A percentile compares a stretch with the other conserved stretches of the same genome.
These are phyloP conservation scores for Trifolium pratense DNA, from an alignment of 306 rosid species.

Conservation along the genomic window DNA sequence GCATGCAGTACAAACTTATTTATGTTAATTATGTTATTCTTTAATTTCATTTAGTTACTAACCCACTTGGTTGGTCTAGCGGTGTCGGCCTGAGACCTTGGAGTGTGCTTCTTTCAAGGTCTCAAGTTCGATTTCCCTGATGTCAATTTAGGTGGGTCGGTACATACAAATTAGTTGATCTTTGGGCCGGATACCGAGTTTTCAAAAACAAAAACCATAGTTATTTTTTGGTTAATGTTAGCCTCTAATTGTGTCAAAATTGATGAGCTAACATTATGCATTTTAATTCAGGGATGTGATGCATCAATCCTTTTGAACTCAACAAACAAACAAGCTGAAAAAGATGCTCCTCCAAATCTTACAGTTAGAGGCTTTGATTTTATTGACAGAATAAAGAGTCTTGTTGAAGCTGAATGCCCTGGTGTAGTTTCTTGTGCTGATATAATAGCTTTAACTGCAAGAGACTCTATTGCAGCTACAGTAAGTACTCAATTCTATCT, in stretches of 20 bases:
- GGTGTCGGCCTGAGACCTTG: too few species aligned
- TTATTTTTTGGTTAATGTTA: too few species aligned
- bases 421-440: constrained; percentile 91
- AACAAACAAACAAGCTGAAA: constrained; percentile 67
- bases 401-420: constrained; percentile 84
- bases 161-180: too few species aligned
- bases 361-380: constrained; percentile 85
- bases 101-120: too few species aligned
- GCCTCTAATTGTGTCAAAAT: too few species aligned
- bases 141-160: too few species aligned
- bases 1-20: background rate
- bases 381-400: constrained; percentile 79
- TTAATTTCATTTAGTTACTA: background rate
- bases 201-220: too few species aligned
- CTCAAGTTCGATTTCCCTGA: too few species aligned
- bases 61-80: too few species aligned
- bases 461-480: constrained; percentile 76
- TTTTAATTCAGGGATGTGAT: constrained; percentile 75
- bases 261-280: constrained; percentile 27
- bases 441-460: constrained; percentile 64
- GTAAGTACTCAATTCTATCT: constrained; percentile 54
- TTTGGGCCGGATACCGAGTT: too few species aligned
- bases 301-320: constrained; percentile 84
- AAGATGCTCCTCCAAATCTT: constrained; percentile 67
- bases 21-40: background rate